phyloP scores from a whole-genome alignment of 164 flowering plant species.

The Cinnamomum micranthum region DNA sequence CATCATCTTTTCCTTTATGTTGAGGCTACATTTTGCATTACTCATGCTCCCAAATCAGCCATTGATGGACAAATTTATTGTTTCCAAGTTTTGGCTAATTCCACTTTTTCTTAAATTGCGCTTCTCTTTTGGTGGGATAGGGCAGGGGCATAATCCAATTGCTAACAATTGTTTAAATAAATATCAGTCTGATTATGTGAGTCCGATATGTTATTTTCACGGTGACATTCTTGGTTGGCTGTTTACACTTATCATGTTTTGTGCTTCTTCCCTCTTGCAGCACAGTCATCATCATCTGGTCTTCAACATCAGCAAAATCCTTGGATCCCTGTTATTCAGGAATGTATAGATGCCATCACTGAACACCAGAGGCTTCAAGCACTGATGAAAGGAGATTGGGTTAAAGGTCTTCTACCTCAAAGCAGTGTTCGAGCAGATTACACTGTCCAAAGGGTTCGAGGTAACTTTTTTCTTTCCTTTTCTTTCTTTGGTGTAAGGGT shows the following conservation, averaged over 20 bases:
- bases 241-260: not conserved
- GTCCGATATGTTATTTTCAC: not conserved
- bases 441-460: conserved; percentile 72
- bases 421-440: conserved; percentile 82
- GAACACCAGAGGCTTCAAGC: conserved; percentile 90
- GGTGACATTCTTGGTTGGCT: not conserved
- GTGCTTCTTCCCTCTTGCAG: conserved; percentile 38
- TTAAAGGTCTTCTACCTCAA: conserved; percentile 86
- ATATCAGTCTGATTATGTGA: not conserved
- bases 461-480: conserved; percentile 26
- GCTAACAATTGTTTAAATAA: not conserved
- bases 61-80: too few species aligned
- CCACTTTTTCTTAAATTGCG: not conserved
- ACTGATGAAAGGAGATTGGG: conserved; percentile 90
- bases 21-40: not conserved
- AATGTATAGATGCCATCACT: conserved; percentile 88
- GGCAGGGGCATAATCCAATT: not conserved
- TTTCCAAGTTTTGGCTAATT: not conserved
- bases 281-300: conserved; percentile 40
- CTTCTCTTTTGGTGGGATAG: not conserved
- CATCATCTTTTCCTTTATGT: not conserved
- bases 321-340: conserved; percentile 57
- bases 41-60: too few species aligned
- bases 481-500: not conserved
- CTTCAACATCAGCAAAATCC: conserved; percentile 51